A percentile compares a stretch with the other conserved stretches of the same genome.
These are phyloP conservation scores for Colletotrichum simmondsii DNA, from an alignment of 2,329 filamentous ascomycete genomes.

Conservation along the genomic window DNA sequence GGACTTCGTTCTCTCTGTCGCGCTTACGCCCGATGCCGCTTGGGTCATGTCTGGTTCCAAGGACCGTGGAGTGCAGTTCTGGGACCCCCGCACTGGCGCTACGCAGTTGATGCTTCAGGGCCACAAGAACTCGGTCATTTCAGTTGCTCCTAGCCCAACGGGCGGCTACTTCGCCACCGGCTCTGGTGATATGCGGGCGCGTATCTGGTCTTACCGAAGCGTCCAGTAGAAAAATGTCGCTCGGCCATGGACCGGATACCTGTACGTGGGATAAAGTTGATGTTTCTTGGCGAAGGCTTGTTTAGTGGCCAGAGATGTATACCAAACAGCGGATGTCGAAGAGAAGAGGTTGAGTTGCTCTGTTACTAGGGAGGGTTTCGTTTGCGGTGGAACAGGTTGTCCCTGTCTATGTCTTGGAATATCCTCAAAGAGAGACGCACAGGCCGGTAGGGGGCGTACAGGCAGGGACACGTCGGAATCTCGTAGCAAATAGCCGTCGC, in stretches of 20 bases:
- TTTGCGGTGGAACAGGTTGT: constrained; percentile 8
- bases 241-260: background rate
- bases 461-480: constrained; percentile 26
- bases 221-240: constrained; percentile 28
- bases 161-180: constrained; percentile 94
- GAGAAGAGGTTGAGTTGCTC: constrained; percentile 3
- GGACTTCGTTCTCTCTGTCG: constrained; percentile 97
- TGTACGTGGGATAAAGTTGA: background rate
- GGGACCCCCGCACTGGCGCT: constrained; percentile 92
- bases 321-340: constrained; percentile 9
- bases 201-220: constrained; percentile 88
- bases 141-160: constrained; percentile 90
- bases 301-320: constrained; percentile 18
- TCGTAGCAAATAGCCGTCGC: constrained; percentile 33
- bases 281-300: background rate
- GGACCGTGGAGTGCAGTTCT: constrained; percentile 97
- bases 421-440: constrained; percentile 19
- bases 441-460: constrained; percentile 33
- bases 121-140: constrained; percentile 99
- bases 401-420: constrained; percentile 19
- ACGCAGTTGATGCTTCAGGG: constrained; percentile 99
- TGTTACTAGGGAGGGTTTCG: constrained; percentile 2
- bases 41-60: constrained; percentile 99
- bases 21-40: constrained; percentile 89
- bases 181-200: constrained; percentile 95